Evolutionary conservation across 805 yeast genomes (phyloP).

Genomic region (Myxozyma sirexii): DNA sequence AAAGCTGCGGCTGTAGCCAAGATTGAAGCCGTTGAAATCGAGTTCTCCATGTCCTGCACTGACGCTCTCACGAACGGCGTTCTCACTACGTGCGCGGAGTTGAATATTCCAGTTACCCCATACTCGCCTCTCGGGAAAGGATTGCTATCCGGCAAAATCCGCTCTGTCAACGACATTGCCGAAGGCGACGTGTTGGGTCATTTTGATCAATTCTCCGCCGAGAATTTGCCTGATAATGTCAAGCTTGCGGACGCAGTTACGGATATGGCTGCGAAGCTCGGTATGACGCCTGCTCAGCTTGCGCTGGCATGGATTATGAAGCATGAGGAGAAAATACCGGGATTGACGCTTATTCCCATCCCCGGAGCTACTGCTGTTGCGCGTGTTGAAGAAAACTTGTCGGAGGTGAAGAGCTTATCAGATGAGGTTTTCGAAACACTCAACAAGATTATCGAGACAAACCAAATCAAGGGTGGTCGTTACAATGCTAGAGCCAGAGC

Average conservation of each 20-base stretch:
- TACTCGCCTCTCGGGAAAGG: conserved; percentile 89
- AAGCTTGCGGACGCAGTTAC: conserved; percentile 52
- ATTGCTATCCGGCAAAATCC: conserved; percentile 65
- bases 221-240: conserved; percentile 57
- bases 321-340: conserved; percentile 42
- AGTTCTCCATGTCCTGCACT: conserved; percentile 69
- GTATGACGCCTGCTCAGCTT: conserved; percentile 64
- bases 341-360: conserved; percentile 69
- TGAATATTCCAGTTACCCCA: conserved; percentile 67
- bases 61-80: conserved; percentile 67
- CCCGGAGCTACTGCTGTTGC: conserved; percentile 69
- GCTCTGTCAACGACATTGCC: conserved; percentile 51
- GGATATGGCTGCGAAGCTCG: conserved; percentile 51
- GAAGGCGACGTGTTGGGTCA: conserved; percentile 57
- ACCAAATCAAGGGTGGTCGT: conserved; percentile 60
- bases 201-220: conserved; percentile 63
- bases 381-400: conserved; percentile 64
- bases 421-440: conserved; percentile 60
- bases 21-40: conserved; percentile 73
- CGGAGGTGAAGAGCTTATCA: conserved; percentile 47
- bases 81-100: conserved; percentile 58
- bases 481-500: conserved; percentile 45
- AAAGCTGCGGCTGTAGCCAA: conserved; percentile 60
- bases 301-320: conserved; percentile 68
- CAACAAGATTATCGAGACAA: conserved; percentile 48